These are phyloP conservation scores for Beauveria pseudobassiana DNA, from an alignment of 2,329 filamentous ascomycete genomes.

Conservation along the genomic window DNA sequence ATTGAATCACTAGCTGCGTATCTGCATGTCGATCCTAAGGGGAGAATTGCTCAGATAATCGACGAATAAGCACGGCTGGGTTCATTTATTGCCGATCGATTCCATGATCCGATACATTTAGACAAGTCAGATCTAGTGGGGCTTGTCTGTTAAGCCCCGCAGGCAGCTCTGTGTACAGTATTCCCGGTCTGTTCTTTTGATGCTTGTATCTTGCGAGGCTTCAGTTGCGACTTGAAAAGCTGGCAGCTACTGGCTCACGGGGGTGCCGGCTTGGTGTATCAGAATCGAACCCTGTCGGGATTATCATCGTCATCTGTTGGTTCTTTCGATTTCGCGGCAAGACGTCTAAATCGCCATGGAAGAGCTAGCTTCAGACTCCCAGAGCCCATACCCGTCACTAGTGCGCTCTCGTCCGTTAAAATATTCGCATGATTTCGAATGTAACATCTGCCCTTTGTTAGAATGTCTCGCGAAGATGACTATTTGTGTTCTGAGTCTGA, in stretches of 20 bases:
- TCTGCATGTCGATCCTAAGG: not conserved
- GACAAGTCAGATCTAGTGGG: not conserved
- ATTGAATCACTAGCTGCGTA: not conserved
- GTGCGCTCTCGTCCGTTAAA: not conserved
- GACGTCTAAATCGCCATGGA: not conserved
- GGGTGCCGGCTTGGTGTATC: slow-evolving; percentile 12
- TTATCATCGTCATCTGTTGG: not conserved
- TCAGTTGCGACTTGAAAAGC: not conserved
- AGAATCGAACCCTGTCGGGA: not conserved
- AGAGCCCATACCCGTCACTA: not conserved
- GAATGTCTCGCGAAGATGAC: no score
- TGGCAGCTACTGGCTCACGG: slow-evolving; percentile 15
- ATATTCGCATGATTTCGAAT: slow-evolving; percentile 2
- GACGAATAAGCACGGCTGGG: not conserved
- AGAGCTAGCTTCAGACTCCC: not conserved
- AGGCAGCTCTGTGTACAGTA: not conserved
- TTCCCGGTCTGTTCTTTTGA: not conserved
- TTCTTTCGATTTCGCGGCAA: not conserved
- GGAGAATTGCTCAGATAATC: not conserved
- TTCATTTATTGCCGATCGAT: not conserved
- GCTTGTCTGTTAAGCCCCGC: not conserved
- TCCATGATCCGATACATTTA: not conserved
- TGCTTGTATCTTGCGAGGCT: not conserved
- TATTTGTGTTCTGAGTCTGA: no score
- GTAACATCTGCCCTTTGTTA: no score